A percentile compares a stretch with the other conserved stretches of the same genome.
Conservation (phyloP, 2,329 filamentous ascomycete species). For the Penicillium nordicum region DNA sequence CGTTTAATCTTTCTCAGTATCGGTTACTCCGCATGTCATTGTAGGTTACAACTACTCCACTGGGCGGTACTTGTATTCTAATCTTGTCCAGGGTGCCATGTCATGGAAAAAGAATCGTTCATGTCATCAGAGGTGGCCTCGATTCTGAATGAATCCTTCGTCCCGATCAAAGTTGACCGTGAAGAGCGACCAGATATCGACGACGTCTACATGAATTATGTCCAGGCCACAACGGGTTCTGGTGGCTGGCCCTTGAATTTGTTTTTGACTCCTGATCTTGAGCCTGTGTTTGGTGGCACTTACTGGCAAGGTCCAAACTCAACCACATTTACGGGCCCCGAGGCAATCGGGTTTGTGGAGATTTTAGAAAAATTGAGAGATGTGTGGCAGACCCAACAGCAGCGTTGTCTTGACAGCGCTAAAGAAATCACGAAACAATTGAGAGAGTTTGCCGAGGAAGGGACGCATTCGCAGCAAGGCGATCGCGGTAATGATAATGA, state of each 20-base stretch:
- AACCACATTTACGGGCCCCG: conserved; percentile 45
- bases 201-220: conserved; percentile 96
- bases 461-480: conserved; percentile 54
- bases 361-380: conserved; percentile 73
- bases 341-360: conserved; percentile 73
- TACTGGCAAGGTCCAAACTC: conserved; percentile 86
- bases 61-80: conserved; percentile 3
- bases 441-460: conserved; percentile 83
- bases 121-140: conserved; percentile 74
- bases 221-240: conserved; percentile 83
- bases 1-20: conserved; percentile 91
- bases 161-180: conserved; percentile 88
- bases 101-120: conserved; percentile 92
- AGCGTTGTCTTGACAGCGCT: conserved; percentile 78
- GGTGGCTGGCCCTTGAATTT: conserved; percentile 95
- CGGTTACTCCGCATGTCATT: conserved; percentile 93
- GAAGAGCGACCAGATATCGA: conserved; percentile 94
- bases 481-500: conserved; percentile 51
- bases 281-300: conserved; percentile 92
- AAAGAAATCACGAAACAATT: conserved; percentile 77
- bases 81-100: conserved; percentile 65
- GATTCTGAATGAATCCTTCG: conserved; percentile 80
- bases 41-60: conserved; percentile 51
- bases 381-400: conserved; percentile 78
- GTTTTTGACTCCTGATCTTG: conserved; percentile 89